Conservation (phyloP, 768 basidiomycete genomes). For the Kwoniella botswanensis region DNA sequence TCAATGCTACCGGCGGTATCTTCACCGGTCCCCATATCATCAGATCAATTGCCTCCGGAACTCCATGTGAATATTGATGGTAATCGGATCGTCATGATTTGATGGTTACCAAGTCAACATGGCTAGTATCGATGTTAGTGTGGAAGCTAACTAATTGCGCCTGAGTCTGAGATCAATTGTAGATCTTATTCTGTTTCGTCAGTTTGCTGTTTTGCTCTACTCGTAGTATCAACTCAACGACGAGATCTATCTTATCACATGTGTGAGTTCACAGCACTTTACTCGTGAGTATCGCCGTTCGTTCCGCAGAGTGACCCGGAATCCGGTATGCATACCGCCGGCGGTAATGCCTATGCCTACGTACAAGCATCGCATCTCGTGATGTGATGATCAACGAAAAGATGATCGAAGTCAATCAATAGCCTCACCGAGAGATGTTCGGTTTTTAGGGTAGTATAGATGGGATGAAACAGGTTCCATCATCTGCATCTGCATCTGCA, state of each 20-base stretch:
- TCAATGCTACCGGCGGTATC: slow-evolving; percentile 8
- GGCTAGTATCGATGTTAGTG: not conserved
- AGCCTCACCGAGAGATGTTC: not conserved
- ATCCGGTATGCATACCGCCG: not conserved
- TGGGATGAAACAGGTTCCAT: not conserved
- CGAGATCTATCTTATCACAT: not conserved
- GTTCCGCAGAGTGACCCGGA: not conserved
- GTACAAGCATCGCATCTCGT: not conserved
- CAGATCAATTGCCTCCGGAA: not conserved
- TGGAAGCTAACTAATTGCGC: slow-evolving; percentile 4
- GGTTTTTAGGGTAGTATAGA: not conserved
- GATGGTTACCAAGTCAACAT: slow-evolving; percentile 6
- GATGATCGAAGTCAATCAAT: not conserved
- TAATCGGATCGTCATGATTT: not conserved
- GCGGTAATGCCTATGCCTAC: not conserved
- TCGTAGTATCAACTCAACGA: not conserved
- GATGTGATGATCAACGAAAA: not conserved
- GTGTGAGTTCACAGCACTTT: not conserved
- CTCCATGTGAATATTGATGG: not conserved
- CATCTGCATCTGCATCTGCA: not conserved
- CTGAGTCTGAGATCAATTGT: not conserved
- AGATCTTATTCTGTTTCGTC: not conserved
- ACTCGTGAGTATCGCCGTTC: not conserved
- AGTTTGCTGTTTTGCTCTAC: not conserved
- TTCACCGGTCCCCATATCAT: no score